These are phyloP conservation scores for Nissolia schottii DNA, from an alignment of 306 rosid species.

Conservation along the genomic window DNA sequence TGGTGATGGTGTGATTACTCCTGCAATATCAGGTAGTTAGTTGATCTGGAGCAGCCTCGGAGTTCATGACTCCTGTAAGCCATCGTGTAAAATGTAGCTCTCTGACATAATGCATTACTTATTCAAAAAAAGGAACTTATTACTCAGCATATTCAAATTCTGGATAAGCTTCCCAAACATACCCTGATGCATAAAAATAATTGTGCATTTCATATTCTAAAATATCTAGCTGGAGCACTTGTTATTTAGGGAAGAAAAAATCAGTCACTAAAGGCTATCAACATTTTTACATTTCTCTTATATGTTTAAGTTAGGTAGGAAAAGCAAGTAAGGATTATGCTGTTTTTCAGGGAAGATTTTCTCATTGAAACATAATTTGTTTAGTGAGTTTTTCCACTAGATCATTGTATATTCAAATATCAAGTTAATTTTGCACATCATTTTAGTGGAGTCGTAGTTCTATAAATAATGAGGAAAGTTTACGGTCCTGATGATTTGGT, in stretches of 20 bases:
- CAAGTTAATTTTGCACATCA: too few relatives aligned
- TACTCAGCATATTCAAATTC: not conserved
- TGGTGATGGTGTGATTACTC: conserved; percentile 70
- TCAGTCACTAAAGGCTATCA: not conserved
- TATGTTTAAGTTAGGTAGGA: too few relatives aligned
- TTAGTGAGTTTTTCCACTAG: too few relatives aligned
- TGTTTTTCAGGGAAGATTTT: too few relatives aligned
- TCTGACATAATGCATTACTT: not conserved
- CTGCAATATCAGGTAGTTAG: conserved; percentile 71
- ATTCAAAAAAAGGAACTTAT: not conserved
- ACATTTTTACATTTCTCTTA: not conserved
- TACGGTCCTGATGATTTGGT: too few relatives aligned
- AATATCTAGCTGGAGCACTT: not conserved
- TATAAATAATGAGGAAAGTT: too few relatives aligned
- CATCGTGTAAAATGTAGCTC: conserved; percentile 22
- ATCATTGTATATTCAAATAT: too few relatives aligned
- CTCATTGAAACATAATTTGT: too few relatives aligned
- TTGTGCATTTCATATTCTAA: not conserved
- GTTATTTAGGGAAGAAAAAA: not conserved
- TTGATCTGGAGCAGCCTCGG: conserved; percentile 5
- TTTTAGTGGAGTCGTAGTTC: too few relatives aligned
- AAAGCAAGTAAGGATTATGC: too few relatives aligned
- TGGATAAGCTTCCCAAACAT: not conserved
- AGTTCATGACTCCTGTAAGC: conserved; percentile 26
- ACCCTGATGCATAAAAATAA: not conserved